Conservation (phyloP, 2,329 filamentous ascomycete species). For the Xylaria sp. region DNA sequence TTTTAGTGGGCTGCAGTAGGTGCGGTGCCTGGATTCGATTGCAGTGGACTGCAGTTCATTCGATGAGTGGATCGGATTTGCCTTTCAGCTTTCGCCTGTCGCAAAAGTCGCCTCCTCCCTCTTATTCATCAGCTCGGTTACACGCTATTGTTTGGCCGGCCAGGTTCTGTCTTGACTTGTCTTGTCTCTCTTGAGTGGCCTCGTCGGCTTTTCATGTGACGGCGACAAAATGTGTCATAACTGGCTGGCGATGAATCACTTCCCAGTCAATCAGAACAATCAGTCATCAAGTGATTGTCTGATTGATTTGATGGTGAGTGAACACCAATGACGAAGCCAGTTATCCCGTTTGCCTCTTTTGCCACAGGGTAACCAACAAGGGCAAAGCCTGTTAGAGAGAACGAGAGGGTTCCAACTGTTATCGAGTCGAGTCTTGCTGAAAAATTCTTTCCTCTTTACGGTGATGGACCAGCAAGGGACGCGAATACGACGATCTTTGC, state of each 20-base stretch:
- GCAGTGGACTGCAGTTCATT: not conserved
- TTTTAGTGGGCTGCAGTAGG: conserved; percentile 9
- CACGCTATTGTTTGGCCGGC: not conserved
- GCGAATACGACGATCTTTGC: conserved; percentile 31
- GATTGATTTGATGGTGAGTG: not conserved
- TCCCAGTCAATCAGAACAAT: conserved; percentile 15
- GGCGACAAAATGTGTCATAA: conserved; percentile 23
- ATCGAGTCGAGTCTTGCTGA: not conserved
- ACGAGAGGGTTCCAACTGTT: conserved; percentile 1
- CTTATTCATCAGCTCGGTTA: conserved; percentile 28
- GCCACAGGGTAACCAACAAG: conserved; percentile 22
- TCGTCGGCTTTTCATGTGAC: conserved; percentile 17
- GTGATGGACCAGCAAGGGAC: conserved; percentile 17
- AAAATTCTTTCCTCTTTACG: not conserved
- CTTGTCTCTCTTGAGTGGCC: too few relatives aligned
- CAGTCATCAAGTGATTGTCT: not conserved
- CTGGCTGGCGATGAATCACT: conserved; percentile 30
- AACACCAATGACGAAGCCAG: conserved; percentile 2
- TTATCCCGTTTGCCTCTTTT: conserved; percentile 1
- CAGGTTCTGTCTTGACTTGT: not conserved
- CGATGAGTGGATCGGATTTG: conserved; percentile 23
- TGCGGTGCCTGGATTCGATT: not conserved
- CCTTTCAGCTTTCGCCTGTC: conserved; percentile 34
- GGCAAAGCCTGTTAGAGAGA: not conserved
- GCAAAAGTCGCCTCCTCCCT: conserved; percentile 18